Percentiles rank a stretch among this genome's conserved stretches.
Evolutionary conservation across 1,139 yeast species (phyloP).

Genomic region (Geotrichum restrictum): DNA sequence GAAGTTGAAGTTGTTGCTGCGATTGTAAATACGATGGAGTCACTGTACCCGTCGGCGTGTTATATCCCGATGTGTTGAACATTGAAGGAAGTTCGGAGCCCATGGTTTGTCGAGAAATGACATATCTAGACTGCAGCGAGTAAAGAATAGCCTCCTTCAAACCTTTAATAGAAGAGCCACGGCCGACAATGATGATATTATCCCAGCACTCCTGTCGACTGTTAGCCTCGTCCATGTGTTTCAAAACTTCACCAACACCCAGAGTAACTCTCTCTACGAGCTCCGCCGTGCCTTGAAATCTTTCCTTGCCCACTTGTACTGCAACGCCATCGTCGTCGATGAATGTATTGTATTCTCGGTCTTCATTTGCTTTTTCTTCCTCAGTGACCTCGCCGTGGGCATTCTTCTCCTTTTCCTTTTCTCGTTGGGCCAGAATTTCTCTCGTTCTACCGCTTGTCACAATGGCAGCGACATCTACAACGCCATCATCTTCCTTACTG

Average conservation of each 20-base stretch:
- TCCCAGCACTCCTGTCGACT: conserved; percentile 86
- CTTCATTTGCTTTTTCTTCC: conserved; percentile 42
- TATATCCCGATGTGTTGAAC: conserved; percentile 36
- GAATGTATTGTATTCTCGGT: conserved; percentile 58
- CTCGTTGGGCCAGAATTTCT: conserved; percentile 59
- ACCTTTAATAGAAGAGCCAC: conserved; percentile 70
- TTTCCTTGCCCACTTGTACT: conserved; percentile 71
- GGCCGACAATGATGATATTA: conserved; percentile 73
- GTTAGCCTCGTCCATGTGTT: conserved; percentile 58
- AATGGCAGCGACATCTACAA: conserved; percentile 83
- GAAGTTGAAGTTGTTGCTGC: conserved; percentile 26
- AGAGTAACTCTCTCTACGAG: conserved; percentile 54
- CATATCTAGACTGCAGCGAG: conserved; percentile 56
- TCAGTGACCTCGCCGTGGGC: conserved; percentile 33
- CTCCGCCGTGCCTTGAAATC: conserved; percentile 72
- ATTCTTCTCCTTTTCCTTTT: conserved; percentile 42
- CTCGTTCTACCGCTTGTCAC: conserved; percentile 73
- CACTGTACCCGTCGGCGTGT: conserved; percentile 33
- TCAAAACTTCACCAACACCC: conserved; percentile 52
- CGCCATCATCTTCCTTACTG: conserved; percentile 58
- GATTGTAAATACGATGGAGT: conserved; percentile 28
- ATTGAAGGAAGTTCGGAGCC: conserved; percentile 41
- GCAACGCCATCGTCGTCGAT: conserved; percentile 54
- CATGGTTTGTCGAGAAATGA: conserved; percentile 43
- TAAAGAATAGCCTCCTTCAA: conserved; percentile 66